A percentile compares a stretch with the other conserved stretches of the same genome.
These are phyloP conservation scores for Chondrus crispus DNA, from an alignment of 23 red algal genomes.

Conservation along the genomic window DNA sequence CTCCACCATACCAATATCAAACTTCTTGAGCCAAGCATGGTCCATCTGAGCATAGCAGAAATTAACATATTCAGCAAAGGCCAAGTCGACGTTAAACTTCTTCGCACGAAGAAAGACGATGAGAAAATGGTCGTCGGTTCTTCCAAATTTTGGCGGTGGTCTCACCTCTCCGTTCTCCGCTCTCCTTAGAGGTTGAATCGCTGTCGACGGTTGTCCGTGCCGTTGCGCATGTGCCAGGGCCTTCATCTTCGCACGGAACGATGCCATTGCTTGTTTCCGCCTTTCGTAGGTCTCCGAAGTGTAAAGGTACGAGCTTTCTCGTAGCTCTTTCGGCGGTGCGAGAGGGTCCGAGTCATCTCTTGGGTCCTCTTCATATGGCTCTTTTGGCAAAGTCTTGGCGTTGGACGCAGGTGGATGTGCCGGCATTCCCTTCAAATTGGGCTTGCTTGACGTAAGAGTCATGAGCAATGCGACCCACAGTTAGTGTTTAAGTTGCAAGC, in stretches of 20 bases:
- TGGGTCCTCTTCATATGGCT: not conserved
- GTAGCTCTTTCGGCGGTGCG: not conserved
- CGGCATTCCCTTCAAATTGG: no score
- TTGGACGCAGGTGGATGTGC: no score
- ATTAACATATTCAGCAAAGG: constrained; percentile 12
- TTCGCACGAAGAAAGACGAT: constrained; percentile 13
- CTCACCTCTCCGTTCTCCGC: not conserved
- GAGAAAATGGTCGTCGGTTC: constrained; percentile 1
- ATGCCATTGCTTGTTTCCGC: not conserved
- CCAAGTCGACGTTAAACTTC: constrained; percentile 28
- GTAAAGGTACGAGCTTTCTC: not conserved
- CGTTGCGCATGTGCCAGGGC: no score
- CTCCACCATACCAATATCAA: constrained; percentile 5
- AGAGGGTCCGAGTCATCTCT: constrained; percentile 47
- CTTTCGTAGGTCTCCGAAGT: constrained; percentile 18
- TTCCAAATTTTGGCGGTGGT: not conserved
- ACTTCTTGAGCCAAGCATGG: constrained; percentile 11
- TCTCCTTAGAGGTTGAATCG: no score
- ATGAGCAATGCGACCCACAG: no score
- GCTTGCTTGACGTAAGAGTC: no score
- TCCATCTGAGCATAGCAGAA: constrained; percentile 19
- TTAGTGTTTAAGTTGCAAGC: no score
- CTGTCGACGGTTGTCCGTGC: no score
- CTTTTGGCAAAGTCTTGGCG: no score
- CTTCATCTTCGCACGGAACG: not conserved